phyloP scores from a whole-genome alignment of 805 yeast genomes.

The Zygoascus biomembranicola region DNA sequence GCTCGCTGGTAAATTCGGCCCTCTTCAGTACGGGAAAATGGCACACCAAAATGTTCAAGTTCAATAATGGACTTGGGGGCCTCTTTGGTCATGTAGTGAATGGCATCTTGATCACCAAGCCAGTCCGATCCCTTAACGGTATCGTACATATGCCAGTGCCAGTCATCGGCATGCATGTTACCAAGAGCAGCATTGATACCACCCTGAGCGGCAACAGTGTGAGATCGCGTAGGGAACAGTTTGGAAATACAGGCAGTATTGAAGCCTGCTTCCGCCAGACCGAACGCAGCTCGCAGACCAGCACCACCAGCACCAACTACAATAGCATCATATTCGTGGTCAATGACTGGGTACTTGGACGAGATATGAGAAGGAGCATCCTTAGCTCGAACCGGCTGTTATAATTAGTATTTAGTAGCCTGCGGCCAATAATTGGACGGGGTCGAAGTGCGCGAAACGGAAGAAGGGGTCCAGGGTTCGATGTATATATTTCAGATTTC shows the following conservation, averaged over 20 bases:
- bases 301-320: slow-evolving; percentile 99
- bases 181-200: slow-evolving; percentile 99
- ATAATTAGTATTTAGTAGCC: too few relatives aligned
- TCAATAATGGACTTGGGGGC: slow-evolving; percentile 95
- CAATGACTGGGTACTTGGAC: slow-evolving; percentile 81
- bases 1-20: slow-evolving; percentile 98
- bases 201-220: slow-evolving; percentile 99
- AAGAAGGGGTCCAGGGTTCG: too few relatives aligned
- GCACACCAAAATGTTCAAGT: slow-evolving; percentile 97
- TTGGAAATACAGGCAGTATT: slow-evolving; percentile 97
- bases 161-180: slow-evolving; percentile 95
- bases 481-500: too few relatives aligned
- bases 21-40: slow-evolving; percentile 93
- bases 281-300: slow-evolving; percentile 97
- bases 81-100: slow-evolving; percentile 97
- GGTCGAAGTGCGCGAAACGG: not conserved
- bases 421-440: not conserved
- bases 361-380: slow-evolving; percentile 47
- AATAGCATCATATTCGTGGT: slow-evolving; percentile 96
- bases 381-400: slow-evolving; percentile 30
- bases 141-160: slow-evolving; percentile 99
- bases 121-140: slow-evolving; percentile 99
- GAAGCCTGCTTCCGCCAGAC: slow-evolving; percentile 92
- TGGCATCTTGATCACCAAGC: slow-evolving; percentile 99
- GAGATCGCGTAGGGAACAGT: slow-evolving; percentile 96